Conservation (phyloP, 169 alveolate genomes). For the Plasmodium malariae region DNA sequence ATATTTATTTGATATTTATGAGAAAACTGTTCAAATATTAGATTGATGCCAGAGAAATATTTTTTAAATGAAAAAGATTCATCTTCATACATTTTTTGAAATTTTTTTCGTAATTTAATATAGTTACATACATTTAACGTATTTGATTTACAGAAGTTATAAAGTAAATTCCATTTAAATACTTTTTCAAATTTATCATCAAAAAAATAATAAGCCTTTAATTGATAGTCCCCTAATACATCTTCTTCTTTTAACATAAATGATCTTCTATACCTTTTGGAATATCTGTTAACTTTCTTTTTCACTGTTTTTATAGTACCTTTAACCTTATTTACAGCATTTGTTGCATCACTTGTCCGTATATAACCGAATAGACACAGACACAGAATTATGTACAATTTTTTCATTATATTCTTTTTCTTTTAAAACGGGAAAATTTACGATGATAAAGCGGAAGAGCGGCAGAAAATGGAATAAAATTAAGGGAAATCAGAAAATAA, state of each 20-base stretch:
- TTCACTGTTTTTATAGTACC: not conserved
- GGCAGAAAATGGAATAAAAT: too few relatives aligned
- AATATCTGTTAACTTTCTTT: not conserved
- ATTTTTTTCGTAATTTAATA: slow-evolving; percentile 6
- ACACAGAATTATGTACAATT: not conserved
- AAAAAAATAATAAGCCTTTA: slow-evolving; percentile 25
- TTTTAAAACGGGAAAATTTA: too few relatives aligned
- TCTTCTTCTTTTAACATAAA: slow-evolving; percentile 4
- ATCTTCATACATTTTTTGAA: slow-evolving; percentile 20
- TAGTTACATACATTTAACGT: not conserved
- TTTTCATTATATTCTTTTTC: too few relatives aligned
- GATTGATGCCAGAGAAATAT: slow-evolving; percentile 22
- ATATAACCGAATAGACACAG: not conserved
- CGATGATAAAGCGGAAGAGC: too few relatives aligned
- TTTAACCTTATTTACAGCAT: not conserved
- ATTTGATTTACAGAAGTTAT: not conserved
- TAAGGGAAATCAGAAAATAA: too few relatives aligned
- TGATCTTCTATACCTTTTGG: slow-evolving; percentile 21
- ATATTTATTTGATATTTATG: not conserved
- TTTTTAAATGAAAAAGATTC: slow-evolving; percentile 27
- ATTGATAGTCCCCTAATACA: slow-evolving; percentile 19
- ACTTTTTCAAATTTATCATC: slow-evolving; percentile 17
- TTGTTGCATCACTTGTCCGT: not conserved
- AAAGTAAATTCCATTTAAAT: slow-evolving; percentile 58
- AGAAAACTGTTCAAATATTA: slow-evolving; percentile 19